phyloP scores from a whole-genome alignment of 2,329 filamentous ascomycete species.

The Beauveria rudraprayagi region DNA sequence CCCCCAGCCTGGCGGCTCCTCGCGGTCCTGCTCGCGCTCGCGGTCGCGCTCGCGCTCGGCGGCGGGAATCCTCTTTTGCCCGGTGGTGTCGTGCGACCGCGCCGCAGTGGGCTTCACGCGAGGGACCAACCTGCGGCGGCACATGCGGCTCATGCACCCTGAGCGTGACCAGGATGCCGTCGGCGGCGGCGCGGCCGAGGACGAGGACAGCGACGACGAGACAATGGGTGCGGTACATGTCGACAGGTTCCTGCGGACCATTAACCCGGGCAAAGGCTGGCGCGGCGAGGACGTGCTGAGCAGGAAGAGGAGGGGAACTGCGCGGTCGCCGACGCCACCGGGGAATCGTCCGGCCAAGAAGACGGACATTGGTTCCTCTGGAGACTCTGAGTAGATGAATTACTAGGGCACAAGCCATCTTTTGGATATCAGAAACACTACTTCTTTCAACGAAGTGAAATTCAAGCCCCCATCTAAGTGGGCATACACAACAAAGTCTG shows the following conservation, averaged over 20 bases:
- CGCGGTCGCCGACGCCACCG: not conserved
- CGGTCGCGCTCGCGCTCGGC: conserved; percentile 22
- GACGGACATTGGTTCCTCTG: not conserved
- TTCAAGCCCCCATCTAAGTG: not conserved
- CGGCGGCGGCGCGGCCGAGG: not conserved
- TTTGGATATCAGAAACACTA: not conserved
- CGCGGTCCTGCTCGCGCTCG: conserved; percentile 14
- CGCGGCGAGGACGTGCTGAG: conserved; percentile 26
- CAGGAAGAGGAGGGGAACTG: conserved; percentile 20
- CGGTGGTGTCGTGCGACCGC: conserved; percentile 29
- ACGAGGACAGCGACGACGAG: conserved; percentile 39
- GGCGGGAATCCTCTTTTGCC: conserved; percentile 28
- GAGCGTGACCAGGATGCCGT: conserved; percentile 23
- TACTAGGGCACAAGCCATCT: not conserved
- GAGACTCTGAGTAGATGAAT: not conserved
- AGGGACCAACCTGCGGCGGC: conserved; percentile 28
- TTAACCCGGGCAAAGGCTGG: conserved; percentile 43
- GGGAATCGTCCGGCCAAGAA: not conserved
- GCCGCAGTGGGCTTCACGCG: conserved; percentile 28
- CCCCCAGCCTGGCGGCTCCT: conserved; percentile 12
- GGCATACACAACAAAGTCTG: not conserved
- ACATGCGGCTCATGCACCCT: conserved; percentile 32
- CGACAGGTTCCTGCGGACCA: conserved; percentile 56
- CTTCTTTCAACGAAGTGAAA: not conserved
- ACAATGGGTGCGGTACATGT: conserved; percentile 57